phyloP scores from a whole-genome alignment of 352 stramenopile genomes.

The Thraustochytrium striatum region DNA sequence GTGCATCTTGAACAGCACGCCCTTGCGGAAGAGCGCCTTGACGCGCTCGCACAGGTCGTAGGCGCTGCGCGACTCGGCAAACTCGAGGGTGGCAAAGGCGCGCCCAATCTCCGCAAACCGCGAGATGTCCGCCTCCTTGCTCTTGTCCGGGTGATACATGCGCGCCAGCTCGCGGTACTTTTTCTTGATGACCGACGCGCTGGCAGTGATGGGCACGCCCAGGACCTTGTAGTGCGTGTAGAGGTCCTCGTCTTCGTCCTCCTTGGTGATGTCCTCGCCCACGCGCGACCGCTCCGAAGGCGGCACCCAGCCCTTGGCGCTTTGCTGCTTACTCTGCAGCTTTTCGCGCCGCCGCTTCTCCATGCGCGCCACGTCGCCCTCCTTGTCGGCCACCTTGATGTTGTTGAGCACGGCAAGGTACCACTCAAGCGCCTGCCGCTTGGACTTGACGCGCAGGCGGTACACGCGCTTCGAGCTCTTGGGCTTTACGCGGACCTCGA shows the following conservation, averaged over 20 bases:
- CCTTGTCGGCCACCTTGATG: conserved; percentile 20
- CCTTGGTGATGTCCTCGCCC: conserved; percentile 8
- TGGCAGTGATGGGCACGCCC: background rate
- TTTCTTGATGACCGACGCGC: conserved; percentile 38
- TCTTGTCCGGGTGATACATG: conserved; percentile 47
- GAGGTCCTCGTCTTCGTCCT: conserved; percentile 20
- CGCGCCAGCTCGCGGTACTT: conserved; percentile 41
- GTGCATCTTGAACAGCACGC: conserved; percentile 26
- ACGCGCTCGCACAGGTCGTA: conserved; percentile 45
- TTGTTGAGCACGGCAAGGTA: conserved; percentile 34
- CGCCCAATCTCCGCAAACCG: conserved; percentile 26
- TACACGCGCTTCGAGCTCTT: conserved; percentile 33
- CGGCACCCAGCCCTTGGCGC: background rate
- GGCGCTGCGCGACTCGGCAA: background rate
- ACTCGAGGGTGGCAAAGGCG: conserved; percentile 29
- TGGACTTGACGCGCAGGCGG: conserved; percentile 2
- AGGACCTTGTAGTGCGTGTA: conserved; percentile 42
- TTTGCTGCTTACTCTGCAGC: background rate
- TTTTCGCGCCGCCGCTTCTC: conserved; percentile 7
- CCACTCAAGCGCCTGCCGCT: conserved; percentile 24
- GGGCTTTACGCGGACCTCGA: conserved; percentile 18
- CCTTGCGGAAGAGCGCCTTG: conserved; percentile 23
- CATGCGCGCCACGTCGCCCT: background rate
- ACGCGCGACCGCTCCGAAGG: conserved; percentile 6
- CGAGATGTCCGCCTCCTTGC: background rate